Evolutionary conservation across 495 filamentous ascomycete genomes (phyloP), one percentile per base, ranked within the genome.

Genomic region (Chaetomium tenue): DNA sequence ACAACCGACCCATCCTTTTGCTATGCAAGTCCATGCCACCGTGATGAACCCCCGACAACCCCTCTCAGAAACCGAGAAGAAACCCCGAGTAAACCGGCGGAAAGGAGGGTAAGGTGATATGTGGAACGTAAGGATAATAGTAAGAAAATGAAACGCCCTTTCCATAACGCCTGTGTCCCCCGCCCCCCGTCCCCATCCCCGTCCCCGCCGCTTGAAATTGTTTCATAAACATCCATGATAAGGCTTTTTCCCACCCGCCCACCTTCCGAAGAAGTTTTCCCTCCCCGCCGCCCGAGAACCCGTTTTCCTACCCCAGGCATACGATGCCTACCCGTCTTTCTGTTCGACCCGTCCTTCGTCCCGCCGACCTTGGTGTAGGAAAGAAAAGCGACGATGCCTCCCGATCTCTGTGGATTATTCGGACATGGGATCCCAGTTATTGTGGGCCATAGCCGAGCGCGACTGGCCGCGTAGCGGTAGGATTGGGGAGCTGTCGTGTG

Each of bases 1-100:
- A 56, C 28, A 53, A 59, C 53, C 59, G 18, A 52, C 65, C 65
- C 65, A 60, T 40, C 65, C 65, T 52, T 66, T 60, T 67, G 60
- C 65, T 63, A 67, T 67, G 65, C 65, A 63, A 63, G 18, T 26
- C 64, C 59, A 51, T 63, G 42, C 59, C 46, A 8, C 20, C 58
- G 4, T 11, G 20, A 40, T 47, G 6, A 47, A 18, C 20, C 15
- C 50, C 50, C 23, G 7, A 18, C 44, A 46, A 55, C 39, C 16
- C 40, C 44, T 65, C 50, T 66, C 42, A 20, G 39, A 55, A 50
- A 18, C 55, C 42, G 12, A 55, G 40, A 23, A 37, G 46, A 47
- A 44, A 58, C 55, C 25, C 42, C 23, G 18, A 60, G 40, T 44
- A 48, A 60, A 55, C 13, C 20, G 26, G 42, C 20, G 52, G 57